A percentile compares a stretch with the other conserved stretches of the same genome.
Evolutionary conservation across 345 rosid genomes (phyloP).

Genomic region (Eucalyptus pauciflora): DNA sequence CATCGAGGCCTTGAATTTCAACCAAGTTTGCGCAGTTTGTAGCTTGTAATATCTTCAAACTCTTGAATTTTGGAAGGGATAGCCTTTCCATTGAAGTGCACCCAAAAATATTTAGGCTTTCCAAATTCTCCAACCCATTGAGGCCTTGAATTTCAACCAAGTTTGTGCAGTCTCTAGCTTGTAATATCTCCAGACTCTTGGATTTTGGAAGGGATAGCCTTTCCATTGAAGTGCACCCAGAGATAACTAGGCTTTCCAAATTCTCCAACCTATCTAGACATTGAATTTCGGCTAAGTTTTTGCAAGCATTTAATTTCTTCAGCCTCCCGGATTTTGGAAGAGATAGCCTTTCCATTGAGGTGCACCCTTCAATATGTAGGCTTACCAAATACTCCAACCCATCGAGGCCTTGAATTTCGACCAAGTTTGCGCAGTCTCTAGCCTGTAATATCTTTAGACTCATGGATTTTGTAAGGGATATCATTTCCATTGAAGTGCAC

Average conservation of each 20-base stretch:
- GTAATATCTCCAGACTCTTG: no score
- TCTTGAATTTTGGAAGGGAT: no score
- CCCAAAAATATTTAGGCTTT: no score
- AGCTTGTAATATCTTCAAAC: no score
- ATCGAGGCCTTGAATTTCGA: neutral
- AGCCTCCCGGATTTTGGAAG: neutral
- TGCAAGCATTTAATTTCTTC: neutral
- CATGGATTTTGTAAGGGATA: neutral
- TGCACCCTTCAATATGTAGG: rapidly evolving
- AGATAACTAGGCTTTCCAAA: neutral
- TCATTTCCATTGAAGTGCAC: no score
- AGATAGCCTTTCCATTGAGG: neutral
- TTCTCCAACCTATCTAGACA: neutral
- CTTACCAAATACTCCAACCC: neutral
- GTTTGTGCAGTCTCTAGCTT: no score
- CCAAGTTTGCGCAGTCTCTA: rapidly evolving
- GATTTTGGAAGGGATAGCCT: neutral
- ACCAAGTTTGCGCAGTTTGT: rapidly evolving
- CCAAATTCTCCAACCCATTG: no score
- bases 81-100: no score
- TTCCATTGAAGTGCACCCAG: neutral
- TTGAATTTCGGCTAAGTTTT: neutral
- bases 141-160: no score
- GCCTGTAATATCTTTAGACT: rapidly evolving
- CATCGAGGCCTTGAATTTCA: no score